Percentiles rank a stretch among this genome's conserved stretches.
Evolutionary conservation across 2,329 filamentous ascomycete genomes (phyloP).

Genomic region (Colletotrichum zoysiae): DNA sequence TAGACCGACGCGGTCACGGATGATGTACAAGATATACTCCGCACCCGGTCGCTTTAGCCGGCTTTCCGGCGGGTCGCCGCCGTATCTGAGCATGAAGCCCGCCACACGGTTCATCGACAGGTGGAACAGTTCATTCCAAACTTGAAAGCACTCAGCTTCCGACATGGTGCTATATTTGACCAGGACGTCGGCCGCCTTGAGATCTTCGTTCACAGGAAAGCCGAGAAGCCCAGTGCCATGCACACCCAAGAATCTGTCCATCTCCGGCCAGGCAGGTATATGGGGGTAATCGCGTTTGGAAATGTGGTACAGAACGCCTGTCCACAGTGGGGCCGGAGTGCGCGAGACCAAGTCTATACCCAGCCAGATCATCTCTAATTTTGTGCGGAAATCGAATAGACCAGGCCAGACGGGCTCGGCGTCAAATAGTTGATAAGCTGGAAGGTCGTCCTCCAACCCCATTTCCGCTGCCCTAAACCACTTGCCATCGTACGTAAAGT

Average conservation of each 20-base stretch:
- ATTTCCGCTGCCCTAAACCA: too few relatives aligned
- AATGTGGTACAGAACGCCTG: slow-evolving; percentile 3
- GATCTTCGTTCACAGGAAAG: not conserved
- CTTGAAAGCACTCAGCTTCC: too few relatives aligned
- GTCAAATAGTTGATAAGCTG: too few relatives aligned
- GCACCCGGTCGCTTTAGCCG: too few relatives aligned
- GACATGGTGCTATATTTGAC: not conserved
- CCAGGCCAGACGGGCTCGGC: slow-evolving; percentile 14
- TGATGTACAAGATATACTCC: not conserved
- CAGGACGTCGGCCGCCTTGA: not conserved
- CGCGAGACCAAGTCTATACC: not conserved
- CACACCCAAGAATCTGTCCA: slow-evolving; percentile 12
- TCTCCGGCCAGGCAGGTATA: slow-evolving; percentile 1
- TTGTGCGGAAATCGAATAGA: slow-evolving; percentile 2
- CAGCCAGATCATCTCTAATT: not conserved
- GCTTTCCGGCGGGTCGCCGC: too few relatives aligned
- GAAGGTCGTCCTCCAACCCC: too few relatives aligned
- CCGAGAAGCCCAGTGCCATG: slow-evolving; percentile 10
- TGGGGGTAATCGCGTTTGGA: slow-evolving; percentile 7
- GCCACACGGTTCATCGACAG: too few relatives aligned
- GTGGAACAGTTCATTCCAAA: too few relatives aligned
- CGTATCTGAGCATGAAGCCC: slow-evolving; percentile 1
- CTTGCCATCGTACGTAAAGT: slow-evolving; percentile 6
- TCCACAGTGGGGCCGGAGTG: not conserved
- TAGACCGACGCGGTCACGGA: not conserved